Evolutionary conservation across 106 monocot genomes (phyloP), one percentile per base, ranked within the genome.

Genomic region (Dendrobium huoshanense): DNA sequence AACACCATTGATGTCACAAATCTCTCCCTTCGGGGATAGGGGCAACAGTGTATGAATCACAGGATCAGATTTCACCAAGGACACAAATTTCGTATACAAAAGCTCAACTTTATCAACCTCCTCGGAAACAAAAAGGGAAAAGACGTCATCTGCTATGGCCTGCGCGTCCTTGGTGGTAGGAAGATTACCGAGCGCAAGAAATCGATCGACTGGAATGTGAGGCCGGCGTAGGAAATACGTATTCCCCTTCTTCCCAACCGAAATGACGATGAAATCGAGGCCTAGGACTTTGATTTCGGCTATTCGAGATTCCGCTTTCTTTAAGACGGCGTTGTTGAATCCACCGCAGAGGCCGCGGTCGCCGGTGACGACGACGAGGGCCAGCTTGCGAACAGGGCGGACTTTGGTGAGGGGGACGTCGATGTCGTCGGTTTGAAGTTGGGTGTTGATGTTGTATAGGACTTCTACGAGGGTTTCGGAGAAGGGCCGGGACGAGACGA

Each of bases 91-190:
- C 67, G 96, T 92, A 86, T 96, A 96, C 25, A 96, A 82, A 9
- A 96, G 94, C 88, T 96, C 96, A 19, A 96, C 94, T 81, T 96
- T 96, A 83, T 94, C 94, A 25, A 96, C 94, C 77, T 94, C 96
- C 84, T 96, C 92, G 54, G 85, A 81, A 72, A 96, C 75, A 81
- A 96, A 96, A 41, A 96, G 90, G 56, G 96, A 92, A 86, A 94
- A 96, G 24, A 96, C 92, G 78, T 92, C 92, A 80, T 96, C 96
- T 20, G 94, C 94, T 49, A 96, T 94, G 76, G 96, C 91, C 87
- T 96, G 92, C 7, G 93, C 89, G 7, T 96, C 94, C 76, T 94
- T 94, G 24, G 94, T 79, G 22, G 94, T 96, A 55, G 96, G 96
- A n/a, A 94, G 87, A 27, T 5, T 67, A 25, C 89, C 88, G 40